Base-by-base conservation (phyloP, 768 basidiomycete genomes). In the Coprinopsis strossmayeri region DNA sequence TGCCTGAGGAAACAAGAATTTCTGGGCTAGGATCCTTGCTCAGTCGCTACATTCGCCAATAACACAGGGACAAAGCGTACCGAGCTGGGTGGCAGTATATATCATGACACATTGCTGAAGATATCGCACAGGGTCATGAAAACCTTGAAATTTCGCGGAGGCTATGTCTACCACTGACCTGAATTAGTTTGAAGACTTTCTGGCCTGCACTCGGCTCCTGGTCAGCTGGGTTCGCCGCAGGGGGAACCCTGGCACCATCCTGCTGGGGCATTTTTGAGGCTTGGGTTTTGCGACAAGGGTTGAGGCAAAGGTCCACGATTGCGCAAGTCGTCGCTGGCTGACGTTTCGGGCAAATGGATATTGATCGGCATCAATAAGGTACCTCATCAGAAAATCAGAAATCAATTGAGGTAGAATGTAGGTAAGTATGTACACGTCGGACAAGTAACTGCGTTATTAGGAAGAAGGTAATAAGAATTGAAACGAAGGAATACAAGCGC, bases 71-170 rank as follows among this genome's bases (percentile, higher is more conserved):
- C 17, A 34, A 27, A 15, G 59, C 78, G 35, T 51, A 84, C 85
- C 77, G 37, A 87, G 58, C 61, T 87, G 84, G 34, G 80, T 74
- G 37, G 85, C 57, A n/a, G 71, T 74, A 70, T 76, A 88, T 51
- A 84, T 67, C 45, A 89, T 53, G 35, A 88, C 64, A 18, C 80
- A 62, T 87, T 87, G 85, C 87, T 89, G 42, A 49, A 41, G 34
- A 43, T 7, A 25, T 4, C 12, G 7, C 3, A 20, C 10, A 30
- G 13, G 34, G 15, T 34, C 13, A 49, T 26, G 26, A 39, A 11
- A 20, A 27, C 40, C 20, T 23, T 34, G 27, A 13, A 5, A 35
- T 11, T 13, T 5, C 10, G 26, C 20, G 10, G 25, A 25, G 25
- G 3, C 10, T 9, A 52, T 4, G n/a, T 28, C 34, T 43, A 15